phyloP scores from a whole-genome alignment of 1,284 basidiomycete species.

The Apiotrichum veenhuisii region DNA sequence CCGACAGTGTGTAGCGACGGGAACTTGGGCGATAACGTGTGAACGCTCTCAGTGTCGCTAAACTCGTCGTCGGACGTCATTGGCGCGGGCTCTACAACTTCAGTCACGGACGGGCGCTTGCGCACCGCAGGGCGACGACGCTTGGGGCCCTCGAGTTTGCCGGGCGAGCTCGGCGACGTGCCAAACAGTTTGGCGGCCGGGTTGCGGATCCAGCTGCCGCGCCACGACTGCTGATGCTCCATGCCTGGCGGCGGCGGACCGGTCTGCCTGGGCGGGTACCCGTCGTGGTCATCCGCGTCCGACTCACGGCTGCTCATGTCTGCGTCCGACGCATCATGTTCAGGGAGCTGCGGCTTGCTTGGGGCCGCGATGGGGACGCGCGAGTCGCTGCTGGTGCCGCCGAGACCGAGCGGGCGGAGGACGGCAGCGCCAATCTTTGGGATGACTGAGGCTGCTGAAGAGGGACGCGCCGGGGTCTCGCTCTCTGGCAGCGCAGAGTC shows the following conservation, averaged over 20 bases:
- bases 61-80: slow-evolving; percentile 15
- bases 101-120: slow-evolving; percentile 21
- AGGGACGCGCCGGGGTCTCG: slow-evolving; percentile 47
- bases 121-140: slow-evolving; percentile 4
- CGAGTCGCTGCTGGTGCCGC: neutral
- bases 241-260: slow-evolving; percentile 35
- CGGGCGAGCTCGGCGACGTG: slow-evolving; percentile 18
- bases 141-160: neutral
- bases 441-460: slow-evolving; percentile 42
- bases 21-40: neutral
- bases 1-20: neutral
- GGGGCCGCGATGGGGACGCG: slow-evolving; percentile 15
- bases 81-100: slow-evolving; percentile 21
- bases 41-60: neutral
- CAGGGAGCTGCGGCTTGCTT: slow-evolving; percentile 15
- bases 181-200: slow-evolving; percentile 38
- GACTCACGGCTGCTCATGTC: slow-evolving; percentile 8
- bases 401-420: slow-evolving; percentile 29
- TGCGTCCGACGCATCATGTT: slow-evolving; percentile 14
- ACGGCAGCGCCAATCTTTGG: slow-evolving; percentile 30
- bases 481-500: neutral
- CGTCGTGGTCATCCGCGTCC: slow-evolving; percentile 15
- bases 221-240: slow-evolving; percentile 21
- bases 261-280: slow-evolving; percentile 40
- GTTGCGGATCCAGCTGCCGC: slow-evolving; percentile 38